Evolutionary conservation across 2,329 filamentous ascomycete species (phyloP).

Genomic region (Immersiporthe knoxdaviesiana): DNA sequence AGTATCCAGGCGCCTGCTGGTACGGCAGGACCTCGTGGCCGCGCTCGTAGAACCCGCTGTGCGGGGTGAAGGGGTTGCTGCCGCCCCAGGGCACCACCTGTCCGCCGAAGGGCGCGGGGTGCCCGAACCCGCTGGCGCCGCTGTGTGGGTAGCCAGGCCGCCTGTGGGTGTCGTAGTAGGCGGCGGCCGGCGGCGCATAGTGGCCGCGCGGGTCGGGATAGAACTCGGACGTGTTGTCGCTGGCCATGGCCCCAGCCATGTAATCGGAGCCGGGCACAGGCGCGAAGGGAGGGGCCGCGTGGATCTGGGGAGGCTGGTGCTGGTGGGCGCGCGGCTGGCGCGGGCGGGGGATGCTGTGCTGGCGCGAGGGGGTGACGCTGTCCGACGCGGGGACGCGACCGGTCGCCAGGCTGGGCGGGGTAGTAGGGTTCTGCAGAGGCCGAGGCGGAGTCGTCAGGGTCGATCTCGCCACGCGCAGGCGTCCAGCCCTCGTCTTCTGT

Average conservation of each 20-base stretch:
- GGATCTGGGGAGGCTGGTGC: constrained; percentile 36
- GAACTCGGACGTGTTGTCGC: constrained; percentile 42
- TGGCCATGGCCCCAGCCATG: constrained; percentile 46
- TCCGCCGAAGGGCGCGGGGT: constrained; percentile 38
- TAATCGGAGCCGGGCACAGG: constrained; percentile 35
- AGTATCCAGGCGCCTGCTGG: constrained; percentile 41
- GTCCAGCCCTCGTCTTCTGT: constrained; percentile 40
- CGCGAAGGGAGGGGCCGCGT: constrained; percentile 43
- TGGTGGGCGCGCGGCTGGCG: constrained; percentile 30
- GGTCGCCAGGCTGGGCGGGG: constrained; percentile 31
- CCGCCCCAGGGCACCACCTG: constrained; percentile 53
- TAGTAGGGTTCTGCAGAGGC: constrained; percentile 40
- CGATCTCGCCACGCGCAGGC: constrained; percentile 53
- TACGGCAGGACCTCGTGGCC: constrained; percentile 57
- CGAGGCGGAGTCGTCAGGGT: constrained; percentile 64
- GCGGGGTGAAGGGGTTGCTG: constrained; percentile 47
- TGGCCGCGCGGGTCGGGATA: constrained; percentile 66
- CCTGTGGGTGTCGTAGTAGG: constrained; percentile 35
- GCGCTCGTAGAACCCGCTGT: constrained; percentile 47
- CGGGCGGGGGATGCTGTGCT: constrained; percentile 42
- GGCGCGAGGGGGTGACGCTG: constrained; percentile 43
- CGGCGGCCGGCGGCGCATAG: constrained; percentile 26
- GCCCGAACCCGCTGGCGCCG: constrained; percentile 50
- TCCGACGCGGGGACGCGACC: constrained; percentile 40
- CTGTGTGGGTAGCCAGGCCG: constrained; percentile 50